Conservation (phyloP, 306 rosid genomes). For the Trifolium fragiferum region DNA sequence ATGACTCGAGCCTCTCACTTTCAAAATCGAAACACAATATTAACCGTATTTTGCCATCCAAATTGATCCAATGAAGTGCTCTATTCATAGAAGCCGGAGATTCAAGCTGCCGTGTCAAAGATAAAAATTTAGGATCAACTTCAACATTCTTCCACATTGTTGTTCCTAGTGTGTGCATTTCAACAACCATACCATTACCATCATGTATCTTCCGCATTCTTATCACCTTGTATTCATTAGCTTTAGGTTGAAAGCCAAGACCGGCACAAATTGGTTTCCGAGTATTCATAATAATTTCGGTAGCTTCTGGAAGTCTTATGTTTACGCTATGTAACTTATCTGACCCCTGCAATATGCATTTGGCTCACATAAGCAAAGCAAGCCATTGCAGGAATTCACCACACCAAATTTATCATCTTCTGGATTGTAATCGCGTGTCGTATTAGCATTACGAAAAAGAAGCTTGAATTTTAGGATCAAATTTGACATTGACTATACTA, state of each 20-base stretch:
- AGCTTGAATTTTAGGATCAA: neutral
- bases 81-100: neutral
- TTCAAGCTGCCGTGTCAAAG: neutral
- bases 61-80: conserved; percentile 3
- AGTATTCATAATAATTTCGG: neutral
- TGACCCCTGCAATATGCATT: too few species aligned
- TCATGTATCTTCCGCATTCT: neutral
- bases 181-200: neutral
- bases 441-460: neutral
- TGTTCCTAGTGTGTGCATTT: neutral
- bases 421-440: neutral
- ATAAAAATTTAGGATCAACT: neutral
- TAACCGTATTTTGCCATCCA: neutral
- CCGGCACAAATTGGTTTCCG: neutral
- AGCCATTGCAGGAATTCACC: conserved; percentile 44
- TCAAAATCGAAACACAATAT: conserved; percentile 9
- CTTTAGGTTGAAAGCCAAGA: conserved; percentile 9
- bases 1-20: neutral
- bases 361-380: conserved; percentile 43
- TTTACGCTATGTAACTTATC: too few species aligned
- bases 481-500: neutral
- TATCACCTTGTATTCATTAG: neutral
- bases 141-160: neutral
- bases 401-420: neutral
- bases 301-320: conserved; percentile 31